Conservation (phyloP, 2,329 filamentous ascomycete species). For the Phaeosphaeriaceae sp. region DNA sequence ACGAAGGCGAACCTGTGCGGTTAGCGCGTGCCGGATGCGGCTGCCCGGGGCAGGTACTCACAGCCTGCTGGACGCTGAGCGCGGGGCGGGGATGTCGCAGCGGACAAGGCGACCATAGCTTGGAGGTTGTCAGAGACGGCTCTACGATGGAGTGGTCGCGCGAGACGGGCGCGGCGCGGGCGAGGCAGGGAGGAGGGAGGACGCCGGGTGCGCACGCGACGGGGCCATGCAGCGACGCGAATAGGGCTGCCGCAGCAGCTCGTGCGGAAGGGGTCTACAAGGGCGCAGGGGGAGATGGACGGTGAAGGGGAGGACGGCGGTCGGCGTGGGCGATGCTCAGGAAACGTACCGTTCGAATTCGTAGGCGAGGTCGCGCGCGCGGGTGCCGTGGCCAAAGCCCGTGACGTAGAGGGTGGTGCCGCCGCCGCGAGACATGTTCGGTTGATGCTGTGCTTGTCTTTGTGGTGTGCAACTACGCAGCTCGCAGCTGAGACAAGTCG, state of each 20-base stretch:
- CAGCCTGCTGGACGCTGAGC: constrained; percentile 93
- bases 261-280: constrained; percentile 9
- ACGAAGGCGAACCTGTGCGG: constrained; percentile 91
- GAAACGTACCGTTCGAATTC: constrained; percentile 99
- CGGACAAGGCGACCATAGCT: constrained; percentile 98
- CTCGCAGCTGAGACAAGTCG: constrained; percentile 20
- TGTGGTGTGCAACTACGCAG: constrained; percentile 14
- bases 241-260: constrained; percentile 5
- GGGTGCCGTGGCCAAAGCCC: constrained; percentile 98
- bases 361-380: constrained; percentile 98
- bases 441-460: constrained; percentile 6
- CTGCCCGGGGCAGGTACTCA: constrained; percentile 63
- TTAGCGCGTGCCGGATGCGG: constrained; percentile 20
- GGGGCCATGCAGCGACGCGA: background rate
- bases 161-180: constrained; percentile 33
- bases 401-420: constrained; percentile 97
- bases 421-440: constrained; percentile 84
- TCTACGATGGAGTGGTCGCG: constrained; percentile 14
- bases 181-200: constrained; percentile 4
- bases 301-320: constrained; percentile 41
- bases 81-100: constrained; percentile 96
- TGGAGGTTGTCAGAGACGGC: constrained; percentile 56
- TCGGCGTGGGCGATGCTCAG: constrained; percentile 48
- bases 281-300: constrained; percentile 22
- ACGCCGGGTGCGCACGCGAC: constrained; percentile 8